phyloP scores from a whole-genome alignment of 1,139 yeast species.

The Hansenula sp. region DNA sequence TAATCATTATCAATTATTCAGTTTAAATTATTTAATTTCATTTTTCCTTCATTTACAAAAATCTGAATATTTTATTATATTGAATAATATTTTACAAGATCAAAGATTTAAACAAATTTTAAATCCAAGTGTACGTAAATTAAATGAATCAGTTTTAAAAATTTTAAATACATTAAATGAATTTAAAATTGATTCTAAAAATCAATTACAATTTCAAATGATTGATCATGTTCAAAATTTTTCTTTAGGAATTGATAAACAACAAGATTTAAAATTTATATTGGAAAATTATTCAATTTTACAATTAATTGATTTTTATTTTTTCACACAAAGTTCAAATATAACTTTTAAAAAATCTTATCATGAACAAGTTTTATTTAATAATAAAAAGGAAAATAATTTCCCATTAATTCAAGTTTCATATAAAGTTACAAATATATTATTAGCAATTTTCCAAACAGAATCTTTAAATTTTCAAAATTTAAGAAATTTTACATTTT shows the following conservation, averaged over 20 bases:
- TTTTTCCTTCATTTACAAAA: conserved; percentile 16
- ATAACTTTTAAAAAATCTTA: conserved; percentile 53
- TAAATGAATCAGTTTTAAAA: conserved; percentile 7
- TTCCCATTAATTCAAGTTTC: conserved; percentile 20
- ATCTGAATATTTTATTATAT: conserved; percentile 14
- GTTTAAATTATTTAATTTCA: conserved; percentile 17
- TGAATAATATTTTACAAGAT: conserved; percentile 13
- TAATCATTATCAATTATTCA: conserved; percentile 16
- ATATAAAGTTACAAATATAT: conserved; percentile 12
- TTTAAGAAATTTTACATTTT: conserved; percentile 42
- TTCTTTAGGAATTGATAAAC: conserved; percentile 12
- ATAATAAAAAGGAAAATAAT: conserved; percentile 11
- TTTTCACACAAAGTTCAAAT: conserved; percentile 50
- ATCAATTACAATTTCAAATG: conserved; percentile 17
- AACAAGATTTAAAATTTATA: conserved; percentile 8
- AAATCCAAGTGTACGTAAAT: conserved; percentile 8
- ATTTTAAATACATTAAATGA: conserved; percentile 11
- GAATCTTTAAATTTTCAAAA: conserved; percentile 23
- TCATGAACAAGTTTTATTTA: conserved; percentile 52
- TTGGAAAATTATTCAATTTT: conserved; percentile 15
- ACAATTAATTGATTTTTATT: conserved; percentile 43
- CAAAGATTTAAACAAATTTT: conserved; percentile 11
- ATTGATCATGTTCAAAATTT: conserved; percentile 9
- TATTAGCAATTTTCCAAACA: conserved; percentile 9
- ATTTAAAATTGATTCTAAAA: conserved; percentile 12